These are phyloP conservation scores for Pyrenophora teres DNA, from an alignment of 2,329 filamentous ascomycete genomes.

Conservation along the genomic window DNA sequence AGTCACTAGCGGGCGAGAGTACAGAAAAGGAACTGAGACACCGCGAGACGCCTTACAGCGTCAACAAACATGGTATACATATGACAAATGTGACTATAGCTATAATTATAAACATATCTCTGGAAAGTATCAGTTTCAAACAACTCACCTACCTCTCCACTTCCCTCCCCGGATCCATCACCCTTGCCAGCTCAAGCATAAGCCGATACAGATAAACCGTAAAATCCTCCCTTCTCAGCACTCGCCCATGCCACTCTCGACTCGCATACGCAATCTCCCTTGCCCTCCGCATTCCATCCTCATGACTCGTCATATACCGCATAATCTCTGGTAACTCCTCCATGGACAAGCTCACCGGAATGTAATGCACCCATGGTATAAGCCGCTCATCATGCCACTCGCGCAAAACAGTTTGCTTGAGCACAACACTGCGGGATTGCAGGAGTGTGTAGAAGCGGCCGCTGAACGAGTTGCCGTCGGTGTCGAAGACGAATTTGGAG, in stretches of 20 bases:
- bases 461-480: constrained; percentile 27
- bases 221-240: constrained; percentile 18
- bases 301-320: constrained; percentile 14
- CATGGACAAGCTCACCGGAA: constrained; percentile 33
- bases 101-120: too few species aligned
- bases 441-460: constrained; percentile 27
- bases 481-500: constrained; percentile 21
- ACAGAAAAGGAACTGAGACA: too few species aligned
- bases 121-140: too few species aligned
- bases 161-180: constrained; percentile 7
- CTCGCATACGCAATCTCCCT: constrained; percentile 28
- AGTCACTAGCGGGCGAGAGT: too few species aligned
- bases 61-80: too few species aligned
- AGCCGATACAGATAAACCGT: constrained; percentile 25
- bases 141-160: not conserved
- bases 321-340: constrained; percentile 27
- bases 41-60: too few species aligned
- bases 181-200: constrained; percentile 25
- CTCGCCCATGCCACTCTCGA: constrained; percentile 18
- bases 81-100: too few species aligned
- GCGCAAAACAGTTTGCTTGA: constrained; percentile 46
- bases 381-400: constrained; percentile 47
- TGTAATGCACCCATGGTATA: constrained; percentile 45
- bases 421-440: constrained; percentile 4
- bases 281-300: constrained; percentile 15